These are phyloP conservation scores for Mortierella sp. DNA, from an alignment of 371 early-diverging fungal species.

Conservation along the genomic window DNA sequence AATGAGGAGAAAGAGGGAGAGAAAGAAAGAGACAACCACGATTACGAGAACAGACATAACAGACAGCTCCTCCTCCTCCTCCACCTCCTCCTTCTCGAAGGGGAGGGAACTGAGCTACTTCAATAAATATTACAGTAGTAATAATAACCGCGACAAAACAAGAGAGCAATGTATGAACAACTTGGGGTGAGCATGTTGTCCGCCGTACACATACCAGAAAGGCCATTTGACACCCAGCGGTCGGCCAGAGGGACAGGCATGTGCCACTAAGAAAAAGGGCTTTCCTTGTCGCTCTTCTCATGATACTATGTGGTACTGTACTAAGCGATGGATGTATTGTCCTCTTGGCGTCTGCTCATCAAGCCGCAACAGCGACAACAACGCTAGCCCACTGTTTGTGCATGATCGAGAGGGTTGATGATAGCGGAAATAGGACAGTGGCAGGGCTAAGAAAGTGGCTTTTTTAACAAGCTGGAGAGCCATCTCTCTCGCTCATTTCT, in stretches of 20 bases:
- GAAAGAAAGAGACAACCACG: neutral
- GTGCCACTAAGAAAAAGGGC: neutral
- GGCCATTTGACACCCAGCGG: slow-evolving; percentile 1
- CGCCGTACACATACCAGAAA: neutral
- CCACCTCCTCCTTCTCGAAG: neutral
- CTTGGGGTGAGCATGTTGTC: neutral
- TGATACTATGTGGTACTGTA: neutral
- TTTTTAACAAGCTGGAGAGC: neutral
- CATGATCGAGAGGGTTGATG: neutral
- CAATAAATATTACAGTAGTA: neutral
- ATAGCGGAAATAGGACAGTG: neutral
- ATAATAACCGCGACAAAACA: neutral
- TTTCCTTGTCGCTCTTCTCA: neutral
- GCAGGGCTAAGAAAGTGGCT: neutral
- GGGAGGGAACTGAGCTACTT: neutral
- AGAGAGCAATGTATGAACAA: neutral
- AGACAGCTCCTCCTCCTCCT: neutral
- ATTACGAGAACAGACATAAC: neutral
- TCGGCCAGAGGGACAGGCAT: neutral
- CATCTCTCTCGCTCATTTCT: neutral
- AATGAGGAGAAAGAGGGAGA: neutral
- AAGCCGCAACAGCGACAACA: neutral
- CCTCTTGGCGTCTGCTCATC: neutral
- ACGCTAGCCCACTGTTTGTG: neutral
- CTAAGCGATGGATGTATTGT: no score